These are phyloP conservation scores for Pseudozyma tsukubaensis DNA, from an alignment of 1,284 basidiomycete species.

Conservation along the genomic window DNA sequence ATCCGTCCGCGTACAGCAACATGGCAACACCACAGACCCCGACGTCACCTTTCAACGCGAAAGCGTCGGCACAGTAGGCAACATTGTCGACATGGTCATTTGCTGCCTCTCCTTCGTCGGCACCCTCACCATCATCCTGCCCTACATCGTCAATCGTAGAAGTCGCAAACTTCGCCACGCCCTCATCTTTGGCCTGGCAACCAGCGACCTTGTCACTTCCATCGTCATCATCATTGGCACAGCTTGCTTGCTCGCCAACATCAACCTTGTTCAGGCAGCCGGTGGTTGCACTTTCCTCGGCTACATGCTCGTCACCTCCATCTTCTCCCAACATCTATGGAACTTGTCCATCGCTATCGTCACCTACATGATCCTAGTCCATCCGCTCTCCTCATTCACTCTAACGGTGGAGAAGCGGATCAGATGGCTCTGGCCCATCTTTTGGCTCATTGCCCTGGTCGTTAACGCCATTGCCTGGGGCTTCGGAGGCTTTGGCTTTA, in stretches of 20 bases:
- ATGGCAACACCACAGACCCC: constrained; percentile 26
- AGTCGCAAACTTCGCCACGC: constrained; percentile 59
- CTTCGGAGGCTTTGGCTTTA: constrained; percentile 47
- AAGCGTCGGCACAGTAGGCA: constrained; percentile 42
- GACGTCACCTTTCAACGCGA: constrained; percentile 38
- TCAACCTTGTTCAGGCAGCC: constrained; percentile 36
- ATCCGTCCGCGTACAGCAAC: constrained; percentile 24
- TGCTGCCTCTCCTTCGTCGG: constrained; percentile 56
- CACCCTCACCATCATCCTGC: constrained; percentile 56
- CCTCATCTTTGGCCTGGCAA: constrained; percentile 61
- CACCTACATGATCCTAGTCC: constrained; percentile 64
- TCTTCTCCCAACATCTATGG: constrained; percentile 63
- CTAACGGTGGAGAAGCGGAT: constrained; percentile 53
- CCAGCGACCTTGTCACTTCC: constrained; percentile 54
- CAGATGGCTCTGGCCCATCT: constrained; percentile 57
- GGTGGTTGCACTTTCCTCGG: constrained; percentile 55
- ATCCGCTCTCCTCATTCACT: constrained; percentile 54
- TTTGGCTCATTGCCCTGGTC: constrained; percentile 52
- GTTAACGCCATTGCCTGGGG: constrained; percentile 53
- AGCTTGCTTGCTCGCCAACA: constrained; percentile 41
- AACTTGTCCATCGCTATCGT: constrained; percentile 59
- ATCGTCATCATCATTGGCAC: constrained; percentile 55
- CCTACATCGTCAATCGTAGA: constrained; percentile 47
- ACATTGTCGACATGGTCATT: constrained; percentile 60
- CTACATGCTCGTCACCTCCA: constrained; percentile 47